These are phyloP conservation scores for Malbranchea zuffiana DNA, from an alignment of 2,329 filamentous ascomycete species.

Conservation along the genomic window DNA sequence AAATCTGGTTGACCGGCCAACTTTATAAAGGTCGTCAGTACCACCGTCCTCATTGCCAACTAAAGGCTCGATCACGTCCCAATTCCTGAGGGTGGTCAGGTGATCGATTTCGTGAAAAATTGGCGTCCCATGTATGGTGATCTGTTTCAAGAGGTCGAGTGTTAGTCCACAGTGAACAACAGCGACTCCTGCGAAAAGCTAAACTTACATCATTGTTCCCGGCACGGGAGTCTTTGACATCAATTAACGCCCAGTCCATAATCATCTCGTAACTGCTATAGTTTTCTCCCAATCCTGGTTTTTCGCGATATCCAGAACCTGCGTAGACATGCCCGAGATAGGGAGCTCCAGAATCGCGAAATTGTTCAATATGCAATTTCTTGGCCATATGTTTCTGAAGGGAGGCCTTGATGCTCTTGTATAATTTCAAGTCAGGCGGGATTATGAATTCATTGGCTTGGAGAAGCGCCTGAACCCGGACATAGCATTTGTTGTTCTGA, in stretches of 20 bases:
- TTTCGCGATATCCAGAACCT: slow-evolving; percentile 1
- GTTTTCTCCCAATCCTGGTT: background rate
- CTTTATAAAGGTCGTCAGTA: slow-evolving; percentile 6
- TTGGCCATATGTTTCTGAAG: background rate
- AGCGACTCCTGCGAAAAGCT: background rate
- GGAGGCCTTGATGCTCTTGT: background rate
- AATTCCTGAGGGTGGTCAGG: slow-evolving; percentile 6
- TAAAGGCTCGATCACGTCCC: slow-evolving; percentile 5
- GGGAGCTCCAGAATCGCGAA: background rate
- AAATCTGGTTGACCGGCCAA: slow-evolving; percentile 6
- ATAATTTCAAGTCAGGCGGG: background rate
- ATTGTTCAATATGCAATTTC: slow-evolving; percentile 4
- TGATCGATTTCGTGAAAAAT: background rate
- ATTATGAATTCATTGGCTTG: slow-evolving; percentile 4
- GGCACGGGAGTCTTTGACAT: slow-evolving; percentile 2
- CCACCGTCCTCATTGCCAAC: slow-evolving; percentile 1
- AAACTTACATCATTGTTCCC: slow-evolving; percentile 3
- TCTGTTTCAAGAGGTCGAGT: background rate
- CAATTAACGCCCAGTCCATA: slow-evolving; percentile 9
- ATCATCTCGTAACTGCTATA: background rate
- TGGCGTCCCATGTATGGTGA: background rate
- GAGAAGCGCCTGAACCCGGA: background rate
- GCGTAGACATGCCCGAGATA: slow-evolving; percentile 6
- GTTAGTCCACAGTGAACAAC: slow-evolving; percentile 2
- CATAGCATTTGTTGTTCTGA: slow-evolving; percentile 4